Evolutionary conservation across 192 early-diverging fungal genomes (phyloP).

Genomic region (Pecoramyces ruminantium): DNA sequence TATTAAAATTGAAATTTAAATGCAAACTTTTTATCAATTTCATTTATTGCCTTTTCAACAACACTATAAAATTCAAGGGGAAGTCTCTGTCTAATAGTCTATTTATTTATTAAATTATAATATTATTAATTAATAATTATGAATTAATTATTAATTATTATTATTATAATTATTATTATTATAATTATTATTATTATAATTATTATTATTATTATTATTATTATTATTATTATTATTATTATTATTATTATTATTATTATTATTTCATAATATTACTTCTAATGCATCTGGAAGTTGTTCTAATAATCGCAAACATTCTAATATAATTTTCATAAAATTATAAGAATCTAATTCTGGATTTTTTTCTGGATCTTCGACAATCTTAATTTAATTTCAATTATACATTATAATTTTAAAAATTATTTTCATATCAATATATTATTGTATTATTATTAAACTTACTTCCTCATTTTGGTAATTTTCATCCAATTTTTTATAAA

Average conservation of each 20-base stretch:
- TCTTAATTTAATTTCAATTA: background rate
- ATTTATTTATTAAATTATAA: background rate
- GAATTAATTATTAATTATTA: too few species aligned
- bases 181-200: too few species aligned
- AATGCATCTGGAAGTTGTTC: conserved; percentile 22
- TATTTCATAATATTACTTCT: background rate
- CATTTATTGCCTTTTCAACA: conserved; percentile 29
- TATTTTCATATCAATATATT: too few species aligned
- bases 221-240: too few species aligned
- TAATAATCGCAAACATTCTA: conserved; percentile 20
- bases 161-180: too few species aligned
- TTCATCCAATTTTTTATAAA: background rate
- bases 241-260: too few species aligned
- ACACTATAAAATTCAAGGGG: conserved; percentile 14
- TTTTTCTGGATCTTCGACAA: conserved; percentile 25
- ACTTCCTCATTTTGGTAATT: background rate
- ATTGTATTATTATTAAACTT: background rate
- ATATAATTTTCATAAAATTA: conserved; percentile 19
- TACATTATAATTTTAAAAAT: too few species aligned
- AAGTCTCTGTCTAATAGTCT: conserved; percentile 7
- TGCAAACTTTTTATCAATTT: conserved; percentile 19
- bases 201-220: too few species aligned
- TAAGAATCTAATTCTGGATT: conserved; percentile 33
- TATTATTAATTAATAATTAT: background rate
- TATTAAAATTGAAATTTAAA: background rate